Evolutionary conservation across 2,329 filamentous ascomycete species (phyloP).

Genomic region (Emericellopsis cladophorae): DNA sequence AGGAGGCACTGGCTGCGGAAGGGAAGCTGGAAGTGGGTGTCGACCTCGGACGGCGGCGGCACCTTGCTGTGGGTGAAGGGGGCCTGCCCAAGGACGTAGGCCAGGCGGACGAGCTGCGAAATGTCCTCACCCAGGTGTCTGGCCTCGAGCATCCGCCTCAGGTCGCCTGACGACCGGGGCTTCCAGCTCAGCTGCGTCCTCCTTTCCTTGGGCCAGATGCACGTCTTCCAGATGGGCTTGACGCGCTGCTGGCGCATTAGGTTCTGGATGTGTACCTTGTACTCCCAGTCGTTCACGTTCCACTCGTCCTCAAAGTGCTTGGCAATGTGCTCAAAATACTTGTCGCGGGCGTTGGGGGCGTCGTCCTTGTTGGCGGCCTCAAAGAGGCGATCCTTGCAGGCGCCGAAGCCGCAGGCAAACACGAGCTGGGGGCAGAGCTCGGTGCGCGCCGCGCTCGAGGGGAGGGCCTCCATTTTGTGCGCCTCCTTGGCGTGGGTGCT

Average conservation of each 20-base stretch:
- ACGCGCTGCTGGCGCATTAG: slow-evolving; percentile 28
- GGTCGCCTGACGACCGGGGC: slow-evolving; percentile 25
- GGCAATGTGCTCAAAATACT: slow-evolving; percentile 32
- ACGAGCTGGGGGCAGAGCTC: slow-evolving; percentile 29
- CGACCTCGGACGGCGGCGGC: slow-evolving; percentile 24
- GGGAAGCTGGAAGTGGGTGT: slow-evolving; percentile 23
- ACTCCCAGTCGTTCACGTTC: slow-evolving; percentile 29
- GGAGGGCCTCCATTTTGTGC: slow-evolving; percentile 26
- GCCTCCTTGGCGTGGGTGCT: slow-evolving; percentile 28
- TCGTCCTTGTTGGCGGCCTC: slow-evolving; percentile 23
- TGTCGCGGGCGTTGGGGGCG: slow-evolving; percentile 22
- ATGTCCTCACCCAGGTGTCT: slow-evolving; percentile 27
- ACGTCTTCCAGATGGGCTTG: slow-evolving; percentile 30
- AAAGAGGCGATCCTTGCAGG: slow-evolving; percentile 28
- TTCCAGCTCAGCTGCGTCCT: slow-evolving; percentile 26
- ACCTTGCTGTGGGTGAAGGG: slow-evolving; percentile 22
- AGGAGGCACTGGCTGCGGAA: slow-evolving; percentile 21
- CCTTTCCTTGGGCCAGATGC: slow-evolving; percentile 30
- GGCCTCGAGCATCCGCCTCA: slow-evolving; percentile 30
- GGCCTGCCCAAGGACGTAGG: slow-evolving; percentile 28
- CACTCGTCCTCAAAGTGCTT: slow-evolving; percentile 31
- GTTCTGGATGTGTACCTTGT: slow-evolving; percentile 28
- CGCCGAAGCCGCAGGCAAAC: slow-evolving; percentile 28
- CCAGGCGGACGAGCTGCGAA: slow-evolving; percentile 26
- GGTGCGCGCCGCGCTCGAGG: slow-evolving; percentile 25